A percentile compares a stretch with the other conserved stretches of the same genome.
These are phyloP conservation scores for Balamuthia mandrillaris DNA, from an alignment of 208 protist genomes.

Conservation along the genomic window DNA sequence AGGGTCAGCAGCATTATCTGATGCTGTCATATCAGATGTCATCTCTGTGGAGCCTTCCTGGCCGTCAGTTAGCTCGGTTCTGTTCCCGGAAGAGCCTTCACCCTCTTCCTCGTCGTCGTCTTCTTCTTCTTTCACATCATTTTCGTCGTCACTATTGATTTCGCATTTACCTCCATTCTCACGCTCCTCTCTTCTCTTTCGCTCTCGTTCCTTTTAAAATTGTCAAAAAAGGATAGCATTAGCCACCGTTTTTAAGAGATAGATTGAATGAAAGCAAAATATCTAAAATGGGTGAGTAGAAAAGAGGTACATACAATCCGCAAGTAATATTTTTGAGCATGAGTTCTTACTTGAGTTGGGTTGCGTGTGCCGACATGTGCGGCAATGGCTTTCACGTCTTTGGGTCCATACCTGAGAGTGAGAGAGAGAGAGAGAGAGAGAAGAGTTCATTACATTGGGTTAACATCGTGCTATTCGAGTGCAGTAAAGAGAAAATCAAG, in stretches of 20 bases:
- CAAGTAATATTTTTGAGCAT: slow-evolving; percentile 63
- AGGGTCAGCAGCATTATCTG: too few species aligned
- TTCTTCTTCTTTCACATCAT: neutral
- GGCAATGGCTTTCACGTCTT: slow-evolving; percentile 62
- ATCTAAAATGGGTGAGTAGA: too few species aligned
- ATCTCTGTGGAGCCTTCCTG: too few species aligned
- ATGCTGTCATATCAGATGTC: too few species aligned
- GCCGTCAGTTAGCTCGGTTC: too few species aligned
- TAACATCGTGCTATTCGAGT: neutral
- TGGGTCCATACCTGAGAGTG: slow-evolving; percentile 52
- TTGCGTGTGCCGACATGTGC: slow-evolving; percentile 51
- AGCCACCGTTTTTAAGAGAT: too few species aligned
- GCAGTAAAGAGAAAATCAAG: neutral
- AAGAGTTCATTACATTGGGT: neutral
- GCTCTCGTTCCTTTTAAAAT: too few species aligned
- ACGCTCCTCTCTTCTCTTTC: too few species aligned
- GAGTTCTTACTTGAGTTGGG: slow-evolving; percentile 62
- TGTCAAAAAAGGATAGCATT: too few species aligned
- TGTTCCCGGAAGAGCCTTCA: neutral
- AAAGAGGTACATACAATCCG: slow-evolving; percentile 54
- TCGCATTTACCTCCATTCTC: too few species aligned
- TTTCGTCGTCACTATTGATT: slow-evolving; percentile 22
- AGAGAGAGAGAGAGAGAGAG: neutral
- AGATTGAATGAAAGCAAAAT: too few species aligned
- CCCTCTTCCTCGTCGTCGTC: slow-evolving; percentile 9